A percentile compares a stretch with the other conserved stretches of the same genome.
phyloP scores from a whole-genome alignment of 257 asterid genomes.

The Forsythia suspensa region DNA sequence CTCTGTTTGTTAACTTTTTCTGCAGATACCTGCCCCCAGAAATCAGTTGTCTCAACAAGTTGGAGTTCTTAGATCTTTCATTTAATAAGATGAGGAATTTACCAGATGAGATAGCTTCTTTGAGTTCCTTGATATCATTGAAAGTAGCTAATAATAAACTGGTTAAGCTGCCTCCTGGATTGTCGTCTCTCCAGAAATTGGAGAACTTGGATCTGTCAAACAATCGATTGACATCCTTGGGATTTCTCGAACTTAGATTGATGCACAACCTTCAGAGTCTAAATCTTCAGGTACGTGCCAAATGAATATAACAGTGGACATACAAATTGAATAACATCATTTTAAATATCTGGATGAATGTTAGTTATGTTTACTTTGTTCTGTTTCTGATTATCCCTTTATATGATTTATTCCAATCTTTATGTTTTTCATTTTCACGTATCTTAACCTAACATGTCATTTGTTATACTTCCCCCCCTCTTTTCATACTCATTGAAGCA shows the following conservation, averaged over 20 bases:
- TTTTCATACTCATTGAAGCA: slow-evolving; percentile 42
- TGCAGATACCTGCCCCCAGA: slow-evolving; percentile 96
- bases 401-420: background rate
- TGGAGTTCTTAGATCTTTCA: slow-evolving; percentile 87
- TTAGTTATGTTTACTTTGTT: background rate
- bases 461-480: background rate
- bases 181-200: slow-evolving; percentile 64
- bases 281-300: slow-evolving; percentile 69
- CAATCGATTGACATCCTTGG: slow-evolving; percentile 77
- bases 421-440: background rate
- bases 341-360: background rate
- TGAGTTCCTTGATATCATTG: slow-evolving; percentile 60
- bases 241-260: slow-evolving; percentile 61
- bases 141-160: slow-evolving; percentile 80
- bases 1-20: slow-evolving; percentile 13
- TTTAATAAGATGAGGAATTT: slow-evolving; percentile 89
- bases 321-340: background rate
- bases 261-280: slow-evolving; percentile 70
- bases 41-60: slow-evolving; percentile 69
- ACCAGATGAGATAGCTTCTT: slow-evolving; percentile 70
- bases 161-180: slow-evolving; percentile 63
- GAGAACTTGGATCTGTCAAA: slow-evolving; percentile 84
- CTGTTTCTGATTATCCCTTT: background rate
- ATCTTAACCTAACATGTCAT: slow-evolving; percentile 5
- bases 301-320: slow-evolving; percentile 3